Evolutionary conservation across 2,329 filamentous ascomycete genomes (phyloP), one percentile per base, ranked within the genome.

Genomic region (Elsinoe perseae): DNA sequence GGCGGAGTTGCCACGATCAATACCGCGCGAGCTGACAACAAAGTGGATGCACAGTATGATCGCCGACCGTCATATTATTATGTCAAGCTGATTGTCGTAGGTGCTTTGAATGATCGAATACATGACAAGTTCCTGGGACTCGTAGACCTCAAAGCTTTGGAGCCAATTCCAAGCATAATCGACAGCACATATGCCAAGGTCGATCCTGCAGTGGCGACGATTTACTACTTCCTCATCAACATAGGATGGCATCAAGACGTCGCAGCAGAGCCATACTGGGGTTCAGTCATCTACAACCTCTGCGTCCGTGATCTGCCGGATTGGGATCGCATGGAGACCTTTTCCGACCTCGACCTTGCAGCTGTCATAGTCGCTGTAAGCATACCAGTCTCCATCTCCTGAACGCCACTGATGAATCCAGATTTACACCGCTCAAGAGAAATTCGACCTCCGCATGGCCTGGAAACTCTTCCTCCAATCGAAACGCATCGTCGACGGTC

Each of bases 401-500:
- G 43, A 3, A 48, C 9, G 14, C 4, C 18, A 30, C 44, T 50
- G 23, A 50, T 14, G 8, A 18, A 6, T 1, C 3, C 52, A 54
- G 52, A 42, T 56, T 42, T 56, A 44, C 8, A 56, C 28, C 7
- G 23, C 40, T 3, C 38, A 44, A 10, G 53, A 44, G 21, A 36
- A 36, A 14, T 56, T 46, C 12, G 40, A 56, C 18, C 23, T 44
- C 21, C 53, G 25, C 10, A 44, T 44, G 28, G 36, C 38, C 9
- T 56, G 53, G 53, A 56, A 56, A 18, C 42, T 56, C 14, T 56
- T 56, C 20, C 40, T 42, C 14, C 38, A 56, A n/a, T 46, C 30
- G 2, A 44, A 44, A 23, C 53, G 40, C 27, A 56, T 56, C 16
- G 42, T 44, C 7, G 40, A 44, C 28, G 23, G 27, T 4, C 53